Evolutionary conservation across 1,284 basidiomycete genomes (phyloP).

Genomic region (Coniophora puteana): DNA sequence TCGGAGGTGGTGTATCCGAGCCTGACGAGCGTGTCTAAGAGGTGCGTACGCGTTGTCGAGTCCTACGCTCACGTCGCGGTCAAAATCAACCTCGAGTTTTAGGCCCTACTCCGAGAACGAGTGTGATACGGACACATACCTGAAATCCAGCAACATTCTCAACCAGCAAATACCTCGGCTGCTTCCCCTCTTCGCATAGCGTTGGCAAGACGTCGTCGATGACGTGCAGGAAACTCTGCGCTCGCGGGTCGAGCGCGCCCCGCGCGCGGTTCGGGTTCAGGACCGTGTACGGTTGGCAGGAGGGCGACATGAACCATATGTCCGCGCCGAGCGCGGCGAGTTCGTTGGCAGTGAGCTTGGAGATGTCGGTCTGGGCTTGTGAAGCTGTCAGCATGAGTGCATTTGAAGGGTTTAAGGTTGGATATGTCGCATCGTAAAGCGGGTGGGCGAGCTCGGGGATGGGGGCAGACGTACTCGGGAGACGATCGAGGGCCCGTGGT

Average conservation of each 20-base stretch:
- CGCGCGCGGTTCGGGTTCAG: slow-evolving; percentile 68
- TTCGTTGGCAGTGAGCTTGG: slow-evolving; percentile 42
- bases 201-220: slow-evolving; percentile 62
- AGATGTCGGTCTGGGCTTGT: slow-evolving; percentile 65
- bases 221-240: slow-evolving; percentile 69
- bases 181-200: slow-evolving; percentile 36
- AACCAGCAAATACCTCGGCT: slow-evolving; percentile 59
- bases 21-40: slow-evolving; percentile 44
- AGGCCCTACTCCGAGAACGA: too few relatives aligned
- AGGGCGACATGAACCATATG: slow-evolving; percentile 73
- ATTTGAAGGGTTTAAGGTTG: slow-evolving; percentile 7
- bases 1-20: slow-evolving; percentile 59
- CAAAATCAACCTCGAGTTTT: not conserved
- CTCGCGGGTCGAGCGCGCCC: slow-evolving; percentile 68
- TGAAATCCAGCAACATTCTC: slow-evolving; percentile 82
- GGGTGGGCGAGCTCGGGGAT: not conserved
- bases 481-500: slow-evolving; percentile 44
- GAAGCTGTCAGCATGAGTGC: too few relatives aligned
- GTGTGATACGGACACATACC: slow-evolving; percentile 37
- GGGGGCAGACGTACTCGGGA: slow-evolving; percentile 39
- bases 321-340: slow-evolving; percentile 46
- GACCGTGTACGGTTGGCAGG: slow-evolving; percentile 79
- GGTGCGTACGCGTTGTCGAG: slow-evolving; percentile 55
- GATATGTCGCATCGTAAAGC: not conserved
- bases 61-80: slow-evolving; percentile 45